Evolutionary conservation across 371 early-diverging fungal species (phyloP).

Genomic region (Rhizopus delemar): DNA sequence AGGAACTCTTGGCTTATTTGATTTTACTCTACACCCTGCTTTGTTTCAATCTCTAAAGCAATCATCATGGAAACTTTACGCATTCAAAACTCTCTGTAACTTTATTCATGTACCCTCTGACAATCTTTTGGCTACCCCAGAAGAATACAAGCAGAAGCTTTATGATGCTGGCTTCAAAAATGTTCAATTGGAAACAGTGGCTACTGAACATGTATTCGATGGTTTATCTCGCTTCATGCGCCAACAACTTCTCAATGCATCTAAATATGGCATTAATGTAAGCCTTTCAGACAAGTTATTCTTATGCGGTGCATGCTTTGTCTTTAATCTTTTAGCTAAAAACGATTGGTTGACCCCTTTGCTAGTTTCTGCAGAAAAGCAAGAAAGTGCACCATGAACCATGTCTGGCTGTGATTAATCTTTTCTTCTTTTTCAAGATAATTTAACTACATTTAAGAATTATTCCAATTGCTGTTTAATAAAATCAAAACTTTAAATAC

Average conservation of each 20-base stretch:
- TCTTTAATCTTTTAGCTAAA: slow-evolving; percentile 14
- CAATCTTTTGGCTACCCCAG: slow-evolving; percentile 31
- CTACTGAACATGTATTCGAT: slow-evolving; percentile 24
- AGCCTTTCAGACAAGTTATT: slow-evolving; percentile 15
- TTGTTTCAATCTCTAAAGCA: slow-evolving; percentile 10
- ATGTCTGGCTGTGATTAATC: not conserved
- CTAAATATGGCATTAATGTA: slow-evolving; percentile 16
- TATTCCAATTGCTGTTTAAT: too few species aligned
- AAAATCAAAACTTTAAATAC: too few species aligned
- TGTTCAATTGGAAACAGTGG: slow-evolving; percentile 17
- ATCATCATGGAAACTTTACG: slow-evolving; percentile 7
- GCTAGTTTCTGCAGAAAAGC: slow-evolving; percentile 19
- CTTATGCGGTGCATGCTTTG: slow-evolving; percentile 12
- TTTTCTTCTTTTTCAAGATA: too few species aligned
- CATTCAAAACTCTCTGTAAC: slow-evolving; percentile 17
- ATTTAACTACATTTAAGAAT: too few species aligned
- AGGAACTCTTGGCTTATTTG: slow-evolving; percentile 49
- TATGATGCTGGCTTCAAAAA: slow-evolving; percentile 18
- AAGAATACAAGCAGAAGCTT: slow-evolving; percentile 20
- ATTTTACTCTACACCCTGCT: slow-evolving; percentile 31
- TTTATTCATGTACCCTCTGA: slow-evolving; percentile 25
- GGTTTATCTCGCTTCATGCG: slow-evolving; percentile 21
- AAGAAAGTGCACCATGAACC: not conserved
- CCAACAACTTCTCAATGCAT: slow-evolving; percentile 5
- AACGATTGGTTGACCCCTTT: slow-evolving; percentile 23